A percentile compares a stretch with the other conserved stretches of the same genome.
phyloP scores from a whole-genome alignment of 306 rosid genomes.

The Cucurbita pepo region DNA sequence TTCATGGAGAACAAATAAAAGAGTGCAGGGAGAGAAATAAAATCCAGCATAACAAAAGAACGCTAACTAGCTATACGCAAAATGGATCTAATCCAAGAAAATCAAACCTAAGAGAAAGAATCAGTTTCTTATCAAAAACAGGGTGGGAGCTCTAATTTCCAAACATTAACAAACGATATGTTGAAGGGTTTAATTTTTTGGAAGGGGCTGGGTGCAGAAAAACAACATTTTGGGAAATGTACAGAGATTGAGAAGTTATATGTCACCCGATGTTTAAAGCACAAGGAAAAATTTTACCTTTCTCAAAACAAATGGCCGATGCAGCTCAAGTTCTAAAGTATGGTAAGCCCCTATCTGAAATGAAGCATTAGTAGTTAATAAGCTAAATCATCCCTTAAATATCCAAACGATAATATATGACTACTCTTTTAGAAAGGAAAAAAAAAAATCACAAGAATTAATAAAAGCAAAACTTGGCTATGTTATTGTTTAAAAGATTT shows the following conservation, averaged over 20 bases:
- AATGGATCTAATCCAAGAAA: not conserved
- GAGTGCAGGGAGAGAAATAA: not conserved
- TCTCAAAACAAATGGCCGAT: slow-evolving; percentile 85
- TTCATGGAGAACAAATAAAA: not conserved
- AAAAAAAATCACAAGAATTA: not conserved
- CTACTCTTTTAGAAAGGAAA: not conserved
- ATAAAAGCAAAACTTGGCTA: not conserved
- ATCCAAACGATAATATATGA: not conserved
- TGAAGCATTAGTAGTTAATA: slow-evolving; percentile 3
- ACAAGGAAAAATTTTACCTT: slow-evolving; percentile 31
- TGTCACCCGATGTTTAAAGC: not conserved
- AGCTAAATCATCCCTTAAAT: not conserved
- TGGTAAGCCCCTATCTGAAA: slow-evolving; percentile 84
- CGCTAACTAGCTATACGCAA: not conserved
- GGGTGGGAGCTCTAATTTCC: not conserved
- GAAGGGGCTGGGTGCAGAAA: not conserved
- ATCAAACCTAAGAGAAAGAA: not conserved
- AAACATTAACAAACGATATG: not conserved
- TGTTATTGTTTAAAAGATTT: too few relatives aligned
- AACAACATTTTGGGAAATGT: not conserved
- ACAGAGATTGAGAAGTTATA: not conserved
- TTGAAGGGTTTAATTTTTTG: not conserved
- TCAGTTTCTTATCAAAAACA: not conserved
- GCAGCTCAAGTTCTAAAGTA: slow-evolving; percentile 87
- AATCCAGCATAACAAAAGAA: not conserved